Base-by-base conservation (phyloP, 495 filamentous ascomycete species). In the Hyaloscypha variabilis region DNA sequence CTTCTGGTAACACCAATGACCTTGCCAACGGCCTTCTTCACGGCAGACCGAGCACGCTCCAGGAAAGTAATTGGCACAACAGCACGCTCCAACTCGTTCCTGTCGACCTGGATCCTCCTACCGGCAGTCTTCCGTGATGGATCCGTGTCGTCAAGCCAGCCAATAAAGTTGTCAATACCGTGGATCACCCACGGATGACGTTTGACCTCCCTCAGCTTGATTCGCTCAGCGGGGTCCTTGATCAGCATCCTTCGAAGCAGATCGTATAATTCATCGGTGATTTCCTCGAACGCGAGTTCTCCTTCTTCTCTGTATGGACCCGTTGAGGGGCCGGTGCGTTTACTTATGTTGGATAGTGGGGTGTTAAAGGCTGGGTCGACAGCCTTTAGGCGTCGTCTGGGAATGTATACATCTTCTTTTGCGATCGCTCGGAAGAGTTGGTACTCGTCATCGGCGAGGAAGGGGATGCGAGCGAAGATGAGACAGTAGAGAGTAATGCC, bases 401-500 rank as follows among this genome's bases (percentile, higher is more conserved):
- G 92, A 65, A 99, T 91, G 77, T 92, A 94, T 8, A 94, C 88
- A 24, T 97, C 91, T 57, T 95, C 90, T 66, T 93, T 94, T 8
- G 91, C 91, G 68, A 99, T 98, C 57, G 87, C 88, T 68, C 88
- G 85, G 76, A 97, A 97, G 77, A 99, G 89, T 67, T 87, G 88
- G 76, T 88, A 98, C 70, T 97, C 92, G 72, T 94, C 91, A 68
- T 94, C 87, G 46, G 92, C 92, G 64, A 96, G 85, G 75, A 98
- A 99, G 1, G 95, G 95, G 28, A 96, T 87, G 24, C 95, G 91
- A 11, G 93, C 95, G 71, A 89, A 99, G 39, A 99, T 85, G 75
- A 99, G 87, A 70, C 94, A 96, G 77, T 96, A 99, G 1, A 99
- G 83, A 0, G 95, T 99, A 21, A 98, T 91, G 19, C 95, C 95